Conservation (phyloP, 768 basidiomycete genomes). For the Cyathus striatus region DNA sequence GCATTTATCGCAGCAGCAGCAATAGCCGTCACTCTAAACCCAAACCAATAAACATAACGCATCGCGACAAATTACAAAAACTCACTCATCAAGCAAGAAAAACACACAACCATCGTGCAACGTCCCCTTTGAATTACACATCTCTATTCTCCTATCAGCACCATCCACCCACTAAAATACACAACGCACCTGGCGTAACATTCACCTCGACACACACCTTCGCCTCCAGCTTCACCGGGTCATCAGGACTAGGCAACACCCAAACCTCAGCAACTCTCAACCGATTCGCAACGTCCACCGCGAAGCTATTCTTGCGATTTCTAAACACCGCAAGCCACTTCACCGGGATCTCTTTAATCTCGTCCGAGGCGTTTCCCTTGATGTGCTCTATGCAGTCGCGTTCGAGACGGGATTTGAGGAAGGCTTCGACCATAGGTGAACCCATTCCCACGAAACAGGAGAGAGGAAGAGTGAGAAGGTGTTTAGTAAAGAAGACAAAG, state of each 20-base stretch:
- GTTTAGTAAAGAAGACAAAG: no score
- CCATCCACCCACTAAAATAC: slow-evolving; percentile 1
- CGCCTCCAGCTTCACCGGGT: slow-evolving; percentile 27
- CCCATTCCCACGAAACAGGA: no score
- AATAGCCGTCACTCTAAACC: slow-evolving; percentile 33
- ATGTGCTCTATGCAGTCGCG: slow-evolving; percentile 18
- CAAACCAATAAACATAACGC: background rate
- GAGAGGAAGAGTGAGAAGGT: no score
- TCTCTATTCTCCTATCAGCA: slow-evolving; percentile 25
- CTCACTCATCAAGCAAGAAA: slow-evolving; percentile 45
- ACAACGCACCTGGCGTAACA: slow-evolving; percentile 35
- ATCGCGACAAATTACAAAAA: background rate
- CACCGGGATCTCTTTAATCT: slow-evolving; percentile 30
- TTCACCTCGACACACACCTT: slow-evolving; percentile 35
- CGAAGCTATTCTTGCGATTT: slow-evolving; percentile 21
- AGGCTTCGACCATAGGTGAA: no score
- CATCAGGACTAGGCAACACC: slow-evolving; percentile 27
- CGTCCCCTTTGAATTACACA: slow-evolving; percentile 30
- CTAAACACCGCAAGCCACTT: slow-evolving; percentile 32
- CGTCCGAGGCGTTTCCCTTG: slow-evolving; percentile 27
- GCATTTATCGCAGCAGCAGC: slow-evolving; percentile 29
- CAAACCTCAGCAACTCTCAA: slow-evolving; percentile 35
- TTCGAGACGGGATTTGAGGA: slow-evolving; percentile 14
- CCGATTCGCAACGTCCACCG: slow-evolving; percentile 18
- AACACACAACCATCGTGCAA: slow-evolving; percentile 37